Percentiles rank a stretch among this genome's conserved stretches.
Conservation (phyloP, 2,329 filamentous ascomycete species). For the Trichoderma sp. region DNA sequence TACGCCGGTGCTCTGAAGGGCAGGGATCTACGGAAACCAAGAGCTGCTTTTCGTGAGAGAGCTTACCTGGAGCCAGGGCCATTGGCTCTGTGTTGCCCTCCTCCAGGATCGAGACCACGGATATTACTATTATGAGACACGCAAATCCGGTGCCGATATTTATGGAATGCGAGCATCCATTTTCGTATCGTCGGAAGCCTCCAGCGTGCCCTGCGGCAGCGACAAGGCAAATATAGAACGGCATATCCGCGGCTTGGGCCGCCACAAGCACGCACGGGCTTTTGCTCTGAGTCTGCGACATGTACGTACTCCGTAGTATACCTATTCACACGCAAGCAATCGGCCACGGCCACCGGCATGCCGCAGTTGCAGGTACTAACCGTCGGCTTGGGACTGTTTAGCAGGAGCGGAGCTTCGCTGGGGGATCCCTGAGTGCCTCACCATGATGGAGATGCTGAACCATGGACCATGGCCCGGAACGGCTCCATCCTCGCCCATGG, state of each 20-base stretch:
- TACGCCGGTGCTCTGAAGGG: background rate
- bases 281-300: background rate
- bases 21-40: constrained; percentile 5
- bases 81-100: background rate
- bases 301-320: background rate
- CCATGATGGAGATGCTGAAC: constrained; percentile 2
- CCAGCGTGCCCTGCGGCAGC: background rate
- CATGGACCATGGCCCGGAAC: constrained; percentile 8
- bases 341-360: background rate
- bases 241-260: background rate
- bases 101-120: background rate
- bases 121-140: background rate
- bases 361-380: background rate
- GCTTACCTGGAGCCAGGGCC: background rate
- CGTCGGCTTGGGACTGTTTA: constrained; percentile 12
- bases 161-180: background rate
- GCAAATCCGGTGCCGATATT: background rate
- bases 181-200: background rate
- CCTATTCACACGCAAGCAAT: background rate
- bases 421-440: constrained; percentile 17
- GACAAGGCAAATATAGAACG: constrained; percentile 9
- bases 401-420: constrained; percentile 3
- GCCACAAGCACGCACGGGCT: background rate
- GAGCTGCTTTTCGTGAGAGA: background rate
- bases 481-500: background rate